Evolutionary conservation across 139 green algal species (phyloP).

Genomic region (Picochlorum sp.): DNA sequence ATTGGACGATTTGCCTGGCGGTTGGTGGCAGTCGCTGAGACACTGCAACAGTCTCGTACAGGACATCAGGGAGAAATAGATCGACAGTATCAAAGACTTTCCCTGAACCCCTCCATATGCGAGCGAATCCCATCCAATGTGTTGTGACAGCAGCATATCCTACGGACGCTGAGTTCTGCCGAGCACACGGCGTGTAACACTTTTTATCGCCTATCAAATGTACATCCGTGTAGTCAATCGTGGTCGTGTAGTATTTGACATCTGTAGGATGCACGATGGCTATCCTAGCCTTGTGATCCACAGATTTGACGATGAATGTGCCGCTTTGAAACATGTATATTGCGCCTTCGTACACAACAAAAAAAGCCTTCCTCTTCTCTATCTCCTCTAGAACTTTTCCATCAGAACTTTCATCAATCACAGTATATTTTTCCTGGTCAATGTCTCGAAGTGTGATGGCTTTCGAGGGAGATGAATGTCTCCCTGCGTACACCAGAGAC

Average conservation of each 20-base stretch:
- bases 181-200: neutral
- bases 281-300: slow-evolving; percentile 64
- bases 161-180: neutral
- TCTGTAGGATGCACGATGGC: slow-evolving; percentile 63
- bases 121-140: slow-evolving; percentile 68
- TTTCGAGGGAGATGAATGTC: slow-evolving; percentile 27
- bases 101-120: slow-evolving; percentile 58
- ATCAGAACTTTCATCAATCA: slow-evolving; percentile 59
- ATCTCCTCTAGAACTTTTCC: slow-evolving; percentile 70
- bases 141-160: too few species aligned
- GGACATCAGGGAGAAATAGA: slow-evolving; percentile 77
- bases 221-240: slow-evolving; percentile 53
- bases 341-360: slow-evolving; percentile 83
- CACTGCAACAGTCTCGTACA: slow-evolving; percentile 70
- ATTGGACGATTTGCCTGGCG: slow-evolving; percentile 19
- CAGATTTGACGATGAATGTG: slow-evolving; percentile 75
- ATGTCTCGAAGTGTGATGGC: slow-evolving; percentile 63
- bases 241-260: slow-evolving; percentile 85
- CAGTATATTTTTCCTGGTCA: slow-evolving; percentile 66
- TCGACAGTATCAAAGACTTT: slow-evolving; percentile 82
- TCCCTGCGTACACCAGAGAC: slow-evolving; percentile 56
- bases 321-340: slow-evolving; percentile 83
- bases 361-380: slow-evolving; percentile 77
- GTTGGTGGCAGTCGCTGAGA: slow-evolving; percentile 70
- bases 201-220: slow-evolving; percentile 48